Base-by-base conservation (phyloP, 352 stramenopile species). In the Phytophthora pini region DNA sequence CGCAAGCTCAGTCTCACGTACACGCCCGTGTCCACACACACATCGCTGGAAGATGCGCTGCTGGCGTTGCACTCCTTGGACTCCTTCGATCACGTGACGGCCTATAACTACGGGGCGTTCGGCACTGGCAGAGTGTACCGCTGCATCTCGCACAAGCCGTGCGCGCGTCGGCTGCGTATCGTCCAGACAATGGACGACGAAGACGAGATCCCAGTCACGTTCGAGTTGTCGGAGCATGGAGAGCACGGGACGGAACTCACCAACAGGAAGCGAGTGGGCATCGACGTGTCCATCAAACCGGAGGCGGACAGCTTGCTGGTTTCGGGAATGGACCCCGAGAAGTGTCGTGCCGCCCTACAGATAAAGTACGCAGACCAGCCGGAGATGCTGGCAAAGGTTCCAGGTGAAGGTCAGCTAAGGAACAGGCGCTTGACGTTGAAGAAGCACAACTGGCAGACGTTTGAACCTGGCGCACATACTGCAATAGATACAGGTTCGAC, bases 61-160 rank as follows among this genome's bases (percentile, higher is more conserved):
- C 1, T 69, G 1, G 67, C 61, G 11, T 6, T 75, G 17, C 67
- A 75, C 24, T 44, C 56, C 0, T 54, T 44, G 11, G 61, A 75
- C 36, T 3, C 50, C 20, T 75, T 54, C 20, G 36, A 43, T 22
- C 68, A 75, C 24, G 41, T 68, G 12, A 55, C 48, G 0, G 67
- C 67, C 13, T 75, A 75, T 36, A 75, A 75, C 26, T 75, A 75
- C 40, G 67, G 67, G n/a, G 13, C 51, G 0, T 41, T 27, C 2
- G 40, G 56, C 2, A 57, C 49, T 12, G 61, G 44, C 5, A 71
- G 49, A 44, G 67, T 75, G 15, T 75, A 55, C 29, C 61, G 67
- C 32, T 75, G 67, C 31, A 40, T 68, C 29, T 72, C 67, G 1
- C 67, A 75, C 24, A 22, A 68, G 39, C 15, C 40, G 7, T 75